Evolutionary conservation across 192 early-diverging fungal species (phyloP).

Genomic region (Phlyctochytrium planicorne): DNA sequence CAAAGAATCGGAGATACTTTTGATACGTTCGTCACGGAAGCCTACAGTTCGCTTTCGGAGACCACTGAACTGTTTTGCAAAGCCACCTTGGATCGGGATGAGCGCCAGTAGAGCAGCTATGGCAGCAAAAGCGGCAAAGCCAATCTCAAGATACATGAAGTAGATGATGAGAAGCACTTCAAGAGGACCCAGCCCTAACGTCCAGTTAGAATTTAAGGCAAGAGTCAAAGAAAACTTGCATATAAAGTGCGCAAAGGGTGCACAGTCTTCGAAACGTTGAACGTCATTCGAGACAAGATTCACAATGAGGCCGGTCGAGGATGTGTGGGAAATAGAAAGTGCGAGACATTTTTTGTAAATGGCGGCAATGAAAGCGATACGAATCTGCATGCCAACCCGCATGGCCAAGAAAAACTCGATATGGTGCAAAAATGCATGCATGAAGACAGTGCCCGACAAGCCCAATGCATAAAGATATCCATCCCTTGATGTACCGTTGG

Average conservation of each 20-base stretch:
- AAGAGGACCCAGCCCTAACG: conserved; percentile 37
- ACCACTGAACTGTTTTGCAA: conserved; percentile 32
- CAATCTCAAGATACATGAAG: conserved; percentile 48
- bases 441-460: conserved; percentile 21
- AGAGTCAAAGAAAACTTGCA: conserved; percentile 16
- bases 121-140: conserved; percentile 37
- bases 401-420: conserved; percentile 40
- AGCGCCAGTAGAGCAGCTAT: conserved; percentile 32
- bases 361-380: conserved; percentile 44
- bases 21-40: conserved; percentile 46
- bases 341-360: conserved; percentile 47
- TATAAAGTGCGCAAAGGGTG: conserved; percentile 43
- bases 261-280: conserved; percentile 49
- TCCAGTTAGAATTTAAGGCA: not conserved
- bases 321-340: conserved; percentile 40
- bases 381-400: conserved; percentile 47
- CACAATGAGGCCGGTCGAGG: conserved; percentile 44
- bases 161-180: conserved; percentile 37
- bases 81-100: conserved; percentile 45
- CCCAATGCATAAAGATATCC: conserved; percentile 30
- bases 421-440: conserved; percentile 36
- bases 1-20: conserved; percentile 42
- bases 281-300: conserved; percentile 54
- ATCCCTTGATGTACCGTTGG: conserved; percentile 9
- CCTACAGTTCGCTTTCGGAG: conserved; percentile 29